Conservation (phyloP, 306 rosid genomes). For the Acacia melanoxylon region DNA sequence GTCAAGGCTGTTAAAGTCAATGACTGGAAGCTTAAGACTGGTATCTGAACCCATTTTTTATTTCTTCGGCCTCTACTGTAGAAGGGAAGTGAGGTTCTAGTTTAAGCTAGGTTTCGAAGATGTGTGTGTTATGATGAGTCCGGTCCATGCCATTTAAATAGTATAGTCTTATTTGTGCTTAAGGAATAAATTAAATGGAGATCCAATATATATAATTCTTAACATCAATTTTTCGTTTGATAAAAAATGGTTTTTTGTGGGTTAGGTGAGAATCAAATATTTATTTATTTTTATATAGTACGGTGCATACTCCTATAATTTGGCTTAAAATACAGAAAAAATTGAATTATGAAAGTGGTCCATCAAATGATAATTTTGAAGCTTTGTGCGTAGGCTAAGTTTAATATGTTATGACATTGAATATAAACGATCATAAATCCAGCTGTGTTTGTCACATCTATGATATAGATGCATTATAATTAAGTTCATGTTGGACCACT, state of each 20-base stretch:
- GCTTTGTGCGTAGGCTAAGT: not conserved
- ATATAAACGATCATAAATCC: not conserved
- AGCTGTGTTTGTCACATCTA: not conserved
- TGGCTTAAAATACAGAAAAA: not conserved
- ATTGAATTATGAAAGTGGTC: not conserved
- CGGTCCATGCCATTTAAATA: not conserved
- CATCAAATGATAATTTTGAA: not conserved
- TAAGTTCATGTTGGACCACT: not conserved
- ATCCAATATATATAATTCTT: not conserved
- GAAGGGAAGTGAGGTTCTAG: not conserved
- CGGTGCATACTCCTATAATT: not conserved
- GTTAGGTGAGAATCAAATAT: not conserved
- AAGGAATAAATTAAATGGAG: not conserved
- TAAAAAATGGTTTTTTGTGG: not conserved
- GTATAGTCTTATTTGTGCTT: not conserved
- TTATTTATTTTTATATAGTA: not conserved
- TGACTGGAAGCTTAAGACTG: not conserved
- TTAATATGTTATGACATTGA: not conserved
- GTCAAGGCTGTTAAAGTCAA: not conserved
- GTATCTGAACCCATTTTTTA: not conserved
- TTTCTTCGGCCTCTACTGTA: not conserved
- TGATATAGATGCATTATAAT: not conserved
- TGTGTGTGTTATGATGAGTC: not conserved
- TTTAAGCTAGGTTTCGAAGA: not conserved
- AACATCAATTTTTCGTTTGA: not conserved